Base-by-base conservation (phyloP, 2,329 filamentous ascomycete genomes). In the Macrophomina phaseolina region DNA sequence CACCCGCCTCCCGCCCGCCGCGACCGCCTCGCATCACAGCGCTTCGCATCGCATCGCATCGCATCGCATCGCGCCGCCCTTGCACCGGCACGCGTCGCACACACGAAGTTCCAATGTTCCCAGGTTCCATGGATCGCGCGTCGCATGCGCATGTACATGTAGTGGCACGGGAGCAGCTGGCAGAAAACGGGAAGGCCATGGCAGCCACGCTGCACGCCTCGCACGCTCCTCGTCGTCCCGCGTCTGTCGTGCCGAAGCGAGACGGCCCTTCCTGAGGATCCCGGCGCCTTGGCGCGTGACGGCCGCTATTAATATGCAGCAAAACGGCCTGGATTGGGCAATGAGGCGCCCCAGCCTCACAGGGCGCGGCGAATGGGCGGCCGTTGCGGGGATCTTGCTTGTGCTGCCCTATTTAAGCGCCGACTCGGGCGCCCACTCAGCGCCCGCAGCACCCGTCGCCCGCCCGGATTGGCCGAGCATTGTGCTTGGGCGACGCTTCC, bases 381-480 rank as follows among this genome's bases (percentile, higher is more conserved):
- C 38, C 12, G 28, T 64, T 66, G 70, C 69, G 23, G 67, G 64
- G 64, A 66, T 66, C 48, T 42, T 69, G 71, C 72, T 71, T 72
- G 71, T 73, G 70, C 72, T 68, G 70, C 72, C 67, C 67, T 67
- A 71, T 73, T 65, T 77, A 78, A 75, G 75, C 76, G 76, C 76
- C 75, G 71, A 71, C 69, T 45, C 66, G 70, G 71, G 71, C 69
- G 70, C 36, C 51, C 60, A 68, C 36, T 53, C 72, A 62, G 16
- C 56, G 56, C 56, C 40, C 56, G 56, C 56, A 46, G 72, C 70
- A 69, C 71, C 72, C 73, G 71, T 68, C 70, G 71, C 68, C 51
- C 66, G 69, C 68, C 65, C 40, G 71, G 70, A 77, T 76, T 77
- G 76, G 76, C 71, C 56, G 71, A 68, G 60, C 46, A 36, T 9